phyloP scores from a whole-genome alignment of 805 yeast species.

The Priceomyces medius region DNA sequence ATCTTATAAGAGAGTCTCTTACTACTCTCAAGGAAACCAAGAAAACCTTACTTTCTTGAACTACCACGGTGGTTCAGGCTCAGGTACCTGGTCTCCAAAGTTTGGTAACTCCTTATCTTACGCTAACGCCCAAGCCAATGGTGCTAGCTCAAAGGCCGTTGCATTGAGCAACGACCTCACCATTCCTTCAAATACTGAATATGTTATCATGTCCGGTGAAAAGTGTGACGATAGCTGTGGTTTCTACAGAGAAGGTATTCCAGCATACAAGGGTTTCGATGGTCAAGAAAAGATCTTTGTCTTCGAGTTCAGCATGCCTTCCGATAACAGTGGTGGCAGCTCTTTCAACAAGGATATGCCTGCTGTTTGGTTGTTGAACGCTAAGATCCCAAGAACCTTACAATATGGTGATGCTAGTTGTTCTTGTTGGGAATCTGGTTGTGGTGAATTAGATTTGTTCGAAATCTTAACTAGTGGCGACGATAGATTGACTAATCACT shows the following conservation, averaged over 20 bases:
- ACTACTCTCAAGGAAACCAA: conserved; percentile 71
- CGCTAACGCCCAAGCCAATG: conserved; percentile 73
- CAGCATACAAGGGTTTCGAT: conserved; percentile 92
- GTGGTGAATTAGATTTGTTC: conserved; percentile 96
- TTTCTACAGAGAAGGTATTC: conserved; percentile 77
- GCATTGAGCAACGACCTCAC: conserved; percentile 66
- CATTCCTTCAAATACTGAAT: conserved; percentile 73
- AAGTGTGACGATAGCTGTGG: conserved; percentile 73
- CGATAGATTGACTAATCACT: conserved; percentile 69
- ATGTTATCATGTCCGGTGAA: conserved; percentile 74
- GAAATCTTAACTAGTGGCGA: conserved; percentile 83
- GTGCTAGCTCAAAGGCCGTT: conserved; percentile 67
- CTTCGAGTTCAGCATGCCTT: conserved; percentile 93
- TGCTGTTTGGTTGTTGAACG: conserved; percentile 94
- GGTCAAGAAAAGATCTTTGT: conserved; percentile 84
- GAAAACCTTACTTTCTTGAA: conserved; percentile 79
- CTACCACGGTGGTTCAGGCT: conserved; percentile 83
- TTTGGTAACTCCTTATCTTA: conserved; percentile 93
- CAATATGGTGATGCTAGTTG: conserved; percentile 86
- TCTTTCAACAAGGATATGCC: conserved; percentile 88
- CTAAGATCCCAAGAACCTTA: conserved; percentile 92
- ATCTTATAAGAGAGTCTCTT: conserved; percentile 74
- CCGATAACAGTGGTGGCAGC: conserved; percentile 48
- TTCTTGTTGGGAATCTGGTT: conserved; percentile 96
- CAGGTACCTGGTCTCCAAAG: conserved; percentile 83